A percentile compares a stretch with the other conserved stretches of the same genome.
Evolutionary conservation across 257 asterid genomes (phyloP).

Genomic region (Primulina tabacum): DNA sequence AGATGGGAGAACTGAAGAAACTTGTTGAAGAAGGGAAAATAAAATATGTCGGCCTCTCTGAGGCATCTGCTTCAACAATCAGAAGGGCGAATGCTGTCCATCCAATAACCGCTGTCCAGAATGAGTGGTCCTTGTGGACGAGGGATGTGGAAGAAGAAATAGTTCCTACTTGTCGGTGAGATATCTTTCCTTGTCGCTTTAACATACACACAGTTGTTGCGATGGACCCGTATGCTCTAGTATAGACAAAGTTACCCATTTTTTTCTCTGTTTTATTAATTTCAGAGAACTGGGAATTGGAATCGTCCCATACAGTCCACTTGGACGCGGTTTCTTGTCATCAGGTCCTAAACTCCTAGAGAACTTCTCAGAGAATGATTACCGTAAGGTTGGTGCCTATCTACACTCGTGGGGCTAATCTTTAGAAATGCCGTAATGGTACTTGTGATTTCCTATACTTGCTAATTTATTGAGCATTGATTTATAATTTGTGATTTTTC

Average conservation of each 20-base stretch:
- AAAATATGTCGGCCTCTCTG: slow-evolving; percentile 70
- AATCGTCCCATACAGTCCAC: slow-evolving; percentile 53
- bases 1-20: slow-evolving; percentile 79
- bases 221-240: too few species aligned
- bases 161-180: too few species aligned
- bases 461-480: too few species aligned
- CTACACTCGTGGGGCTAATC: too few species aligned
- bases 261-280: slow-evolving; percentile 7
- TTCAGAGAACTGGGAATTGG: slow-evolving; percentile 58
- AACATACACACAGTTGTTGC: too few species aligned
- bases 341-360: slow-evolving; percentile 33
- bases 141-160: too few species aligned
- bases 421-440: too few species aligned
- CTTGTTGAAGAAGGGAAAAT: slow-evolving; percentile 75
- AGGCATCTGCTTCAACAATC: slow-evolving; percentile 71
- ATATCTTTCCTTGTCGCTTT: too few species aligned
- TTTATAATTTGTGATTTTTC: too few species aligned
- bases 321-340: slow-evolving; percentile 51
- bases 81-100: slow-evolving; percentile 78
- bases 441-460: too few species aligned
- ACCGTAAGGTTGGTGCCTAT: slow-evolving; percentile 35
- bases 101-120: slow-evolving; percentile 63
- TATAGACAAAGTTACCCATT: background rate
- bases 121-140: slow-evolving; percentile 50
- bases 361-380: slow-evolving; percentile 37